phyloP scores from a whole-genome alignment of 805 yeast genomes.

The Sugiyamaella smithiae region DNA sequence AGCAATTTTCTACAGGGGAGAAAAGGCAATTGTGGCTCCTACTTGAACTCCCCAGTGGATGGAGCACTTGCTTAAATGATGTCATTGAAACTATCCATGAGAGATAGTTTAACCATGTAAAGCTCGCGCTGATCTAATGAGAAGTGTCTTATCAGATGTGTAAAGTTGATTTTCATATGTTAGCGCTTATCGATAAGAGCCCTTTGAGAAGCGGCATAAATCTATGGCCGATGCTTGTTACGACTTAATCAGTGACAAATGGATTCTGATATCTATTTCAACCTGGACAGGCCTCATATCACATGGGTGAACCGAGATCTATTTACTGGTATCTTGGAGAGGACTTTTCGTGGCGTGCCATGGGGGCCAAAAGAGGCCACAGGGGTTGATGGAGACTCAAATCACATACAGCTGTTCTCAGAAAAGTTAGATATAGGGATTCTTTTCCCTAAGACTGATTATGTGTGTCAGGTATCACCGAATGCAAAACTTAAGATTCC shows the following conservation, averaged over 20 bases:
- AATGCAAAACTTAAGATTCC: background rate
- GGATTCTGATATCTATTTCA: conserved; percentile 22
- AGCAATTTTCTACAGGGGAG: no score
- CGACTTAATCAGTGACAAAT: conserved; percentile 2
- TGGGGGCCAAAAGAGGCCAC: no score
- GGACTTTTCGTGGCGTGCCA: background rate
- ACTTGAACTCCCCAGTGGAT: no score
- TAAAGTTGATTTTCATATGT: no score
- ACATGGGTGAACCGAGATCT: conserved; percentile 7
- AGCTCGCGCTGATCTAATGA: no score
- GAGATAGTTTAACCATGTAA: no score
- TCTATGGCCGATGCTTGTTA: background rate
- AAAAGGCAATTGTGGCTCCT: no score
- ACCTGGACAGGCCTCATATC: conserved; percentile 19
- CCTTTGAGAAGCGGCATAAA: background rate
- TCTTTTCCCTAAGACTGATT: background rate
- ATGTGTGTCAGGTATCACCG: background rate
- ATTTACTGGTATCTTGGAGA: background rate
- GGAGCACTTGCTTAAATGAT: no score
- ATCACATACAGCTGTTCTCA: background rate
- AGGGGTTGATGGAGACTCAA: no score
- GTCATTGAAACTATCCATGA: no score
- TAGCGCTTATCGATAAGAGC: conserved; percentile 2
- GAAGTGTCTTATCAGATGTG: no score
- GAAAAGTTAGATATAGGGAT: background rate